These are phyloP conservation scores for Coemansia sp. DNA, from an alignment of 192 early-diverging fungal species.

Conservation along the genomic window DNA sequence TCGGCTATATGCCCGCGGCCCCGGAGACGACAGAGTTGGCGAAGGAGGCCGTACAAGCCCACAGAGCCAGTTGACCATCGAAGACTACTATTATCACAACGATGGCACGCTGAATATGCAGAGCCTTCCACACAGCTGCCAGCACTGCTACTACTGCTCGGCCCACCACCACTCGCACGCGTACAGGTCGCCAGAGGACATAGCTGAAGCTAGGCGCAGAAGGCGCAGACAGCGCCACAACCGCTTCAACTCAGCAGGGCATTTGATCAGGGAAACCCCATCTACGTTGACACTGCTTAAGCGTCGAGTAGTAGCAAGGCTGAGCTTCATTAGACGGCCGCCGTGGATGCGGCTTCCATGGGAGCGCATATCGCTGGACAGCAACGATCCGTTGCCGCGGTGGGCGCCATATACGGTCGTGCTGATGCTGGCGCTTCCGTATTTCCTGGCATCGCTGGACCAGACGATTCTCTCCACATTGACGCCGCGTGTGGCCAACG, in stretches of 20 bases:
- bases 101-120: background rate
- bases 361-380: constrained; percentile 40
- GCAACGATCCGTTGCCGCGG: constrained; percentile 25
- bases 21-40: background rate
- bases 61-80: constrained; percentile 5
- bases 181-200: constrained; percentile 6
- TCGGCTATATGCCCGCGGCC: background rate
- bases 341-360: constrained; percentile 42
- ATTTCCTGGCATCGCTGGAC: constrained; percentile 67
- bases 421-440: constrained; percentile 40
- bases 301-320: background rate
- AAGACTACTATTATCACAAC: background rate
- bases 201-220: background rate
- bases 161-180: background rate
- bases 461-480: constrained; percentile 70
- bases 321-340: constrained; percentile 14
- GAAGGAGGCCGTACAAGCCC: background rate
- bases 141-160: constrained; percentile 2
- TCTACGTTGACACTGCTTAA: background rate
- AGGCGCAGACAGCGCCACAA: background rate
- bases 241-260: background rate
- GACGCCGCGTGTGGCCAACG: constrained; percentile 58
- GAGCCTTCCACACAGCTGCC: background rate
- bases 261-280: background rate
- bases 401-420: constrained; percentile 41